These are phyloP conservation scores for Blastocystis sp. DNA, from an alignment of 352 stramenopile species.

Conservation along the genomic window DNA sequence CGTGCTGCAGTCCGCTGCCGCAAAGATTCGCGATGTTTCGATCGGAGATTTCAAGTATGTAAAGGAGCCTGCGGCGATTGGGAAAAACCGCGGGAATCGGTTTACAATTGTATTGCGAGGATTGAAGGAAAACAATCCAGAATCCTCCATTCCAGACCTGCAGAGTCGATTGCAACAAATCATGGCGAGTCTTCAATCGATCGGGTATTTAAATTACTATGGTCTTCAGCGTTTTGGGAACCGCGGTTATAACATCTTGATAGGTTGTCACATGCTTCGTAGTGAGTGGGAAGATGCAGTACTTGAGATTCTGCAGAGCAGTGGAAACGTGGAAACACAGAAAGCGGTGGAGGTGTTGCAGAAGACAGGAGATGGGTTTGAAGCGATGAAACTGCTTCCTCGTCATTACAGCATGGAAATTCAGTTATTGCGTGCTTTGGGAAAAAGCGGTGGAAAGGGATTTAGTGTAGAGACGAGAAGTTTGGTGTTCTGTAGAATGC, in stretches of 20 bases:
- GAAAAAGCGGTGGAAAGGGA: conserved; percentile 34
- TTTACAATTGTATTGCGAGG: conserved; percentile 32
- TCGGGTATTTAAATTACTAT: conserved; percentile 61
- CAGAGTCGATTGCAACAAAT: background rate
- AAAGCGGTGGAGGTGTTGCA: background rate
- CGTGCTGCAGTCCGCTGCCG: background rate
- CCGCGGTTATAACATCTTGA: conserved; percentile 13
- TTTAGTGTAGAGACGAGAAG: background rate
- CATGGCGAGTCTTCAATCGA: background rate
- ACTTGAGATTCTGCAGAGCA: conserved; percentile 3
- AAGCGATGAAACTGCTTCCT: conserved; percentile 6
- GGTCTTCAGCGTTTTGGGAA: conserved; percentile 59
- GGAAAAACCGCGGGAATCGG: conserved; percentile 36
- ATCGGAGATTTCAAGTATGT: conserved; percentile 26
- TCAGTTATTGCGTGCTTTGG: conserved; percentile 7
- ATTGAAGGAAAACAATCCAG: background rate
- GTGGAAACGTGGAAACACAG: background rate
- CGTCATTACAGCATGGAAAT: background rate
- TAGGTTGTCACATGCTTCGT: background rate
- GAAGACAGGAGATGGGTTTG: background rate
- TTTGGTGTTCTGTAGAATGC: background rate
- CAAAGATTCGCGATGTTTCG: background rate
- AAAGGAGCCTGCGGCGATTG: background rate
- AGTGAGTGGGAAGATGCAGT: conserved; percentile 22
- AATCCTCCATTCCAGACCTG: background rate